Evolutionary conservation across 2,329 filamentous ascomycete species (phyloP).

Genomic region (Fusarium torulosum): DNA sequence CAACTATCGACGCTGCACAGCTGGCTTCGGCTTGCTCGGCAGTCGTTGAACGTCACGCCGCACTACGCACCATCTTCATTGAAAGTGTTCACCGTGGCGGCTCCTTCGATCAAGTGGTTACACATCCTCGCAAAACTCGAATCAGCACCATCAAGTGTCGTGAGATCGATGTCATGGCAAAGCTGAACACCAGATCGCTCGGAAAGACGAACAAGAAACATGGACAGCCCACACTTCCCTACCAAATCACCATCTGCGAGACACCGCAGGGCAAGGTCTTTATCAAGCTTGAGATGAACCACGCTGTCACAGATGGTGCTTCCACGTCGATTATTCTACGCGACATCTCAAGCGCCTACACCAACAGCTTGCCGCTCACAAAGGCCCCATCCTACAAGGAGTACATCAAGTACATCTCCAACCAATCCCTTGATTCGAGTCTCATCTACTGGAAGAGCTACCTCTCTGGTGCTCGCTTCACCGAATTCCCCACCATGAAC

Average conservation of each 20-base stretch:
- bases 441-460: constrained; percentile 41
- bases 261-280: constrained; percentile 22
- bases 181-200: constrained; percentile 35
- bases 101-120: constrained; percentile 51
- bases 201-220: constrained; percentile 25
- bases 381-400: constrained; percentile 30
- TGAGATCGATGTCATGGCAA: constrained; percentile 45
- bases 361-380: background rate
- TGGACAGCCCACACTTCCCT: constrained; percentile 32
- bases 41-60: constrained; percentile 49
- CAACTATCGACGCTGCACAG: constrained; percentile 6
- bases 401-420: constrained; percentile 38
- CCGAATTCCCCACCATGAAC: constrained; percentile 20
- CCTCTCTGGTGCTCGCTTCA: constrained; percentile 9
- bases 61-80: constrained; percentile 52
- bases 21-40: constrained; percentile 24
- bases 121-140: background rate
- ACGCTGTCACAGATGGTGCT: constrained; percentile 52
- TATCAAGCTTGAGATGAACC: constrained; percentile 53
- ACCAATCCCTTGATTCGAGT: constrained; percentile 13
- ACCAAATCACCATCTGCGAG: constrained; percentile 46
- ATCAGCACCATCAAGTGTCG: constrained; percentile 31
- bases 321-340: constrained; percentile 48
- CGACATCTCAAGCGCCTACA: constrained; percentile 50
- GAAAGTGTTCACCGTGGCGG: constrained; percentile 42